phyloP scores from a whole-genome alignment of 176 grass and related monocot species.

The Aechmea fasciata region DNA sequence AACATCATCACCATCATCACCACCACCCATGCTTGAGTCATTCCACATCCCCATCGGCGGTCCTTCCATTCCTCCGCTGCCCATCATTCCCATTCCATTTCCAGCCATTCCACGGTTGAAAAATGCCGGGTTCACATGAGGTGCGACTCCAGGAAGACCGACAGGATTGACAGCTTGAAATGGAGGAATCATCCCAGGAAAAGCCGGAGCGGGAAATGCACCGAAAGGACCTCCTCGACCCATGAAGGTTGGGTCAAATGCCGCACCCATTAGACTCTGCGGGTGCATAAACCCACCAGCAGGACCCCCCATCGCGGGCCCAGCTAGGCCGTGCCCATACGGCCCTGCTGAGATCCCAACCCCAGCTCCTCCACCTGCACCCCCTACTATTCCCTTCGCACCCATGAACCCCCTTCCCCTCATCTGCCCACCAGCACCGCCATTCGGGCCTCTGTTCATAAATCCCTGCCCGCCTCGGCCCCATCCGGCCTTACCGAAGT shows the following conservation, averaged over 20 bases:
- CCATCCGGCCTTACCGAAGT: neutral
- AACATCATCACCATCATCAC: slow-evolving; percentile 13
- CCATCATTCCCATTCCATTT: neutral
- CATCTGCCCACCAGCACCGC: slow-evolving; percentile 4
- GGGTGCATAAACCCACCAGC: slow-evolving; percentile 7
- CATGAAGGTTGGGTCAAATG: slow-evolving; percentile 8
- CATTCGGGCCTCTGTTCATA: neutral
- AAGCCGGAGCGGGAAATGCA: slow-evolving; percentile 3
- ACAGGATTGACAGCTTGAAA: neutral
- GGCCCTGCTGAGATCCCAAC: neutral
- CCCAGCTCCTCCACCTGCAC: neutral
- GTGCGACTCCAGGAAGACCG: slow-evolving; percentile 15
- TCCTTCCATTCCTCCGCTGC: neutral
- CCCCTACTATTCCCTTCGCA: slow-evolving; percentile 1
- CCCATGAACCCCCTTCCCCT: slow-evolving; percentile 14
- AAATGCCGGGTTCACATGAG: slow-evolving; percentile 22
- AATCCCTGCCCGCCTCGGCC: slow-evolving; percentile 6
- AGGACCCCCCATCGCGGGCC: slow-evolving; percentile 5
- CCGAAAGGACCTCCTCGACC: slow-evolving; percentile 6
- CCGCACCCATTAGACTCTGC: slow-evolving; percentile 1
- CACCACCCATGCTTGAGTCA: slow-evolving; percentile 17
- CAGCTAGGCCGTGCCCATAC: slow-evolving; percentile 3
- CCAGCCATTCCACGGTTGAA: slow-evolving; percentile 5
- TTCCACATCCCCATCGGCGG: slow-evolving; percentile 10
- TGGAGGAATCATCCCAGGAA: slow-evolving; percentile 22